Conservation (phyloP, 1,139 yeast species). For the Sugiyamaella novakii region DNA sequence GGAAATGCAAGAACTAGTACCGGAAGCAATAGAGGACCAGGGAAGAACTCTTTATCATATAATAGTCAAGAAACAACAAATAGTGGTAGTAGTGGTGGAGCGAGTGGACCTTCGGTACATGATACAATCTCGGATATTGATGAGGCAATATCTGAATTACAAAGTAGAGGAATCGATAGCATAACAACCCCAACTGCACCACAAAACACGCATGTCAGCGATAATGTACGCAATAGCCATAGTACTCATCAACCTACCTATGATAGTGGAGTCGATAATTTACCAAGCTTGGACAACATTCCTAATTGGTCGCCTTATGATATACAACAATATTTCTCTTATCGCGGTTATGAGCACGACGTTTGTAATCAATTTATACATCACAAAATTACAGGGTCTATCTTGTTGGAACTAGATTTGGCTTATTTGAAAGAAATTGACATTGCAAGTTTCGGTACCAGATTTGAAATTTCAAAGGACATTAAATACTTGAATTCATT, state of each 20-base stretch:
- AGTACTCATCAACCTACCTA: background rate
- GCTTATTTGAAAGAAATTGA: conserved; percentile 88
- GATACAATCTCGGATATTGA: conserved; percentile 81
- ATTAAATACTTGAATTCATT: conserved; percentile 62
- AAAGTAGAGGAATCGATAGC: conserved; percentile 31
- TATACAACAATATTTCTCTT: conserved; percentile 74
- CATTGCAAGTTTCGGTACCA: conserved; percentile 88
- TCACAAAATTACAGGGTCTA: conserved; percentile 87
- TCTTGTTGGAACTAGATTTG: conserved; percentile 80
- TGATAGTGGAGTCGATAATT: background rate
- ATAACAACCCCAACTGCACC: conserved; percentile 12
- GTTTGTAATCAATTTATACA: conserved; percentile 77
- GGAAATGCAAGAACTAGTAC: conserved; percentile 3
- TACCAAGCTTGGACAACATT: conserved; percentile 29
- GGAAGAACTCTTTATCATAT: conserved; percentile 4
- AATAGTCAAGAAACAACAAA: background rate
- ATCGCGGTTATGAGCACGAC: conserved; percentile 69
- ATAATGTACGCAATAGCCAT: background rate
- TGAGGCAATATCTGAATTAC: conserved; percentile 73
- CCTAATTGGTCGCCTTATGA: conserved; percentile 80
- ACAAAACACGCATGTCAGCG: too few relatives aligned
- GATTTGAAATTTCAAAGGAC: conserved; percentile 88
- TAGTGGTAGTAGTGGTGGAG: background rate
- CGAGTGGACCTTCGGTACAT: conserved; percentile 45
- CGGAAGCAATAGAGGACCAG: conserved; percentile 16